Evolutionary conservation across 1,139 yeast species (phyloP).

Genomic region (Candida tetrigidarum): DNA sequence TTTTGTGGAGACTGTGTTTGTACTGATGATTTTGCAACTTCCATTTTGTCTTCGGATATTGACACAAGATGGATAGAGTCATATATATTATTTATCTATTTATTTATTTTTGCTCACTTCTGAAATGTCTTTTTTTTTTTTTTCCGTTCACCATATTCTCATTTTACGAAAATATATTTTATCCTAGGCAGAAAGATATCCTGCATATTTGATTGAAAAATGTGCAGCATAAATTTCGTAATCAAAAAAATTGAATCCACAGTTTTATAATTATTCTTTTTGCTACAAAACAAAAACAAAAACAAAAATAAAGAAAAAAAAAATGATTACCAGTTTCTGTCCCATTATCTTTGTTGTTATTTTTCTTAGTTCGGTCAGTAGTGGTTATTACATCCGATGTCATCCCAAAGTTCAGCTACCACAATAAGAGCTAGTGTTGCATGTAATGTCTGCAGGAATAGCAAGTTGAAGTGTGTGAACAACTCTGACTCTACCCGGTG

Average conservation of each 20-base stretch:
- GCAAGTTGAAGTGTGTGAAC: conserved; percentile 27
- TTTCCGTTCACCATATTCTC: too few species aligned
- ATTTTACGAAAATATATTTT: background rate
- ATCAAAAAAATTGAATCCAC: conserved; percentile 6
- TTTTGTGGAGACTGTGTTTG: conserved; percentile 1
- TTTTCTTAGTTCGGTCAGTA: background rate
- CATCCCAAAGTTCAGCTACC: background rate
- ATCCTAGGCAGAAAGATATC: too few species aligned
- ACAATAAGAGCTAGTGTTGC: conserved; percentile 25
- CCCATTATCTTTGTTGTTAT: too few species aligned
- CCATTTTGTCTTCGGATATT: conserved; percentile 2
- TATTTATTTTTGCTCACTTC: background rate
- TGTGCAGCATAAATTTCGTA: conserved; percentile 3
- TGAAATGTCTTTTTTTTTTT: too few species aligned
- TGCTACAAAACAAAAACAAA: too few species aligned
- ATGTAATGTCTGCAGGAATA: conserved; percentile 26
- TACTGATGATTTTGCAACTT: conserved; percentile 6
- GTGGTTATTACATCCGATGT: background rate
- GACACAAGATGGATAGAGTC: background rate
- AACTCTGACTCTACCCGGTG: conserved; percentile 21
- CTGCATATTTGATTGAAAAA: too few species aligned
- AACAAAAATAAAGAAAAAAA: too few species aligned
- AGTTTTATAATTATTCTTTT: too few species aligned
- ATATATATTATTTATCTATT: background rate
- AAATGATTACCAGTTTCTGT: too few species aligned